Evolutionary conservation across 768 basidiomycete species (phyloP).

Genomic region (Leucosporidium scottii): DNA sequence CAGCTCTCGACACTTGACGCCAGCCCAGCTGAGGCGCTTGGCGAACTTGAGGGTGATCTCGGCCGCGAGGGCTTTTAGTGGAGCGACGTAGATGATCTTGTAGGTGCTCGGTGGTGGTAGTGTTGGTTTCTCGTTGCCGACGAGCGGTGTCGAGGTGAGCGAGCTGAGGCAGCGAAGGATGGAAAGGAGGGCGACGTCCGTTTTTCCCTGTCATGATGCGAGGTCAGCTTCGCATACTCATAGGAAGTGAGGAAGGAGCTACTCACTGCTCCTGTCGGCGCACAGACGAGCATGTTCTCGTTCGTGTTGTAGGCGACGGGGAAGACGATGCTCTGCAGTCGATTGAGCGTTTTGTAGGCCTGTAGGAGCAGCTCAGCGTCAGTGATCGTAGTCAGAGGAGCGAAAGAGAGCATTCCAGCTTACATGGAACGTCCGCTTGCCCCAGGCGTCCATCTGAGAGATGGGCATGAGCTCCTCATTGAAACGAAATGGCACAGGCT

Average conservation of each 20-base stretch:
- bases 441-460: slow-evolving; percentile 65
- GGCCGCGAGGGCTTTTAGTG: slow-evolving; percentile 95
- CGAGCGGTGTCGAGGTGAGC: slow-evolving; percentile 11
- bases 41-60: slow-evolving; percentile 89
- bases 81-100: slow-evolving; percentile 97
- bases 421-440: slow-evolving; percentile 77
- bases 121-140: slow-evolving; percentile 5
- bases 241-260: background rate
- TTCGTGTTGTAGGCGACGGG: slow-evolving; percentile 89
- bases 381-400: background rate
- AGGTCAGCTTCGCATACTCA: background rate
- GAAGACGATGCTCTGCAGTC: slow-evolving; percentile 92
- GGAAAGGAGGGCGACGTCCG: slow-evolving; percentile 90
- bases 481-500: slow-evolving; percentile 61
- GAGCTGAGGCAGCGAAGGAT: slow-evolving; percentile 56
- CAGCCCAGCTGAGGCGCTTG: slow-evolving; percentile 83
- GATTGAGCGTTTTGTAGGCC: slow-evolving; percentile 81
- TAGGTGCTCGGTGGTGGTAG: slow-evolving; percentile 53
- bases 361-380: slow-evolving; percentile 40
- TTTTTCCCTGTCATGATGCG: slow-evolving; percentile 70
- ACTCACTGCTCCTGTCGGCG: slow-evolving; percentile 93
- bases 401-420: slow-evolving; percentile 32
- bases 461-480: slow-evolving; percentile 67
- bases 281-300: slow-evolving; percentile 91
- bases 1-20: slow-evolving; percentile 76